A percentile compares a stretch with the other conserved stretches of the same genome.
Conservation (phyloP, 495 filamentous ascomycete genomes). For the Neurospora sp. region DNA sequence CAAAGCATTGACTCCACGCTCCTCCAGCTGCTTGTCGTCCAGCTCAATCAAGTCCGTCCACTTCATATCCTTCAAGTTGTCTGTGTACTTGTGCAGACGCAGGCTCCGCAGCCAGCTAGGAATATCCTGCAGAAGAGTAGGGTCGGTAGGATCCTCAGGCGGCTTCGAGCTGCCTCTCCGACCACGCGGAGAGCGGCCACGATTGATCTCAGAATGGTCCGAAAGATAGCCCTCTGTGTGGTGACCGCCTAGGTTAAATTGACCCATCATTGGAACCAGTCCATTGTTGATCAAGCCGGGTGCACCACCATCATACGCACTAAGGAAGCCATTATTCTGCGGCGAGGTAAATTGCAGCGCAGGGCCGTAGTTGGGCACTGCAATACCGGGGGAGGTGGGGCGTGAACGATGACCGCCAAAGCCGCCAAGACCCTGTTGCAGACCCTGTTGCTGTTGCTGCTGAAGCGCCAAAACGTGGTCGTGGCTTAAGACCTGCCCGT, state of each 20-base stretch:
- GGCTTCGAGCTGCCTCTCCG: slow-evolving; percentile 92
- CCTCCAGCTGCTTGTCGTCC: slow-evolving; percentile 88
- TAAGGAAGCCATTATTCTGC: slow-evolving; percentile 91
- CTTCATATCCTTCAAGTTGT: slow-evolving; percentile 92
- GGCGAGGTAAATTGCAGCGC: slow-evolving; percentile 72
- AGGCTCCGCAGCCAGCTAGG: slow-evolving; percentile 92
- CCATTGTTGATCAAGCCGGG: slow-evolving; percentile 61
- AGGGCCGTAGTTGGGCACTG: slow-evolving; percentile 62
- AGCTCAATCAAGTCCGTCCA: slow-evolving; percentile 92
- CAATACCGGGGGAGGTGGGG: slow-evolving; percentile 83
- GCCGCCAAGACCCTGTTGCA: slow-evolving; percentile 51
- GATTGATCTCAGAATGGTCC: slow-evolving; percentile 81
- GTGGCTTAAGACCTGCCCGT: slow-evolving; percentile 73
- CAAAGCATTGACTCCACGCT: slow-evolving; percentile 87
- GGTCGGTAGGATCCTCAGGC: slow-evolving; percentile 94
- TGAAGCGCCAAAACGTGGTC: slow-evolving; percentile 84
- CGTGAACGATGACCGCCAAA: slow-evolving; percentile 78
- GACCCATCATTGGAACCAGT: slow-evolving; percentile 58
- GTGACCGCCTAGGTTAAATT: slow-evolving; percentile 55
- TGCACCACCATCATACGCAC: slow-evolving; percentile 71
- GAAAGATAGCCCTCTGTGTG: slow-evolving; percentile 78
- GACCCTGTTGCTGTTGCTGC: slow-evolving; percentile 35
- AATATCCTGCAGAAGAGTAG: slow-evolving; percentile 84
- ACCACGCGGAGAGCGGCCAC: slow-evolving; percentile 87
- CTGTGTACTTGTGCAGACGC: slow-evolving; percentile 95